Evolutionary conservation across 2,329 filamentous ascomycete genomes (phyloP).

Genomic region (Fusarium begoniae): DNA sequence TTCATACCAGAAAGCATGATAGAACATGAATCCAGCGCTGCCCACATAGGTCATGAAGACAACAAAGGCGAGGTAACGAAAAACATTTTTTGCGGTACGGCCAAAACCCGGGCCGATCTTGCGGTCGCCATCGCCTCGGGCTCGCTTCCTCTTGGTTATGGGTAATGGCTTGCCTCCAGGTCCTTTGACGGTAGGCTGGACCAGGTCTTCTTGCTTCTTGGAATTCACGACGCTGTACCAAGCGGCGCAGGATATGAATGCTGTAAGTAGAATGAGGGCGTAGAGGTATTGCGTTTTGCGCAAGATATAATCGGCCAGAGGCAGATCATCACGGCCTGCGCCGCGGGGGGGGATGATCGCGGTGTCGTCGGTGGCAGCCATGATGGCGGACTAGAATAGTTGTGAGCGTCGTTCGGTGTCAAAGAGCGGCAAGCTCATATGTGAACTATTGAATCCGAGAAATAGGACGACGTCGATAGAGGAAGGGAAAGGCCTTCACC

Average conservation of each 20-base stretch:
- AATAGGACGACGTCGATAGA: slow-evolving; percentile 27
- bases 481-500: slow-evolving; percentile 45
- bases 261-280: slow-evolving; percentile 60
- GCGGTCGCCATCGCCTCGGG: slow-evolving; percentile 57
- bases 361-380: slow-evolving; percentile 46
- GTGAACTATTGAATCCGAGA: slow-evolving; percentile 29
- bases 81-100: slow-evolving; percentile 73
- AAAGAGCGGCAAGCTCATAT: slow-evolving; percentile 38
- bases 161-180: slow-evolving; percentile 90
- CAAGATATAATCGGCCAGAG: slow-evolving; percentile 54
- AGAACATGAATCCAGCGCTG: slow-evolving; percentile 77
- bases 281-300: slow-evolving; percentile 61
- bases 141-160: slow-evolving; percentile 64
- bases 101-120: slow-evolving; percentile 66
- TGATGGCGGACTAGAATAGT: slow-evolving; percentile 47
- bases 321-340: slow-evolving; percentile 36
- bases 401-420: slow-evolving; percentile 38
- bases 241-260: slow-evolving; percentile 61
- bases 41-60: slow-evolving; percentile 79
- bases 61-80: slow-evolving; percentile 77
- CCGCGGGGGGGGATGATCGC: slow-evolving; percentile 41
- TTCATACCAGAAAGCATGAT: slow-evolving; percentile 70
- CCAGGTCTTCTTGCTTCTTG: slow-evolving; percentile 58
- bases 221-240: slow-evolving; percentile 63
- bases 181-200: slow-evolving; percentile 67